Conservation (phyloP, 2,329 filamentous ascomycete species). For the Hypoxylon sp. region DNA sequence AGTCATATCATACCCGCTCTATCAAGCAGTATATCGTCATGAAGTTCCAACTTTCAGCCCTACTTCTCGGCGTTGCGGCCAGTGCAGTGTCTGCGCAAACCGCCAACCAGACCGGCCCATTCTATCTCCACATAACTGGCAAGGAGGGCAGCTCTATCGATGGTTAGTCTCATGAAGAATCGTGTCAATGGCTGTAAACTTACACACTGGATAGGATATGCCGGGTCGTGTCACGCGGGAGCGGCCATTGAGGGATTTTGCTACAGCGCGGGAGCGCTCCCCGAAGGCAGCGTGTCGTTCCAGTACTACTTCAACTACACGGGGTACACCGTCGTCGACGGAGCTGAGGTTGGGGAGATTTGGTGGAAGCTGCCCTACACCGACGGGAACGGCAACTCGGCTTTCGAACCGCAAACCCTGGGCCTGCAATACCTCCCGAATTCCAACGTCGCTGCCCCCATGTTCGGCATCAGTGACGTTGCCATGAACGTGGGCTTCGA, state of each 20-base stretch:
- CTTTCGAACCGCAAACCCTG: conserved; percentile 41
- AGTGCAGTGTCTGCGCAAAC: conserved; percentile 49
- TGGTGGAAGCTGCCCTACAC: conserved; percentile 49
- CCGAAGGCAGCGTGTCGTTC: conserved; percentile 31
- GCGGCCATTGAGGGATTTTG: conserved; percentile 54
- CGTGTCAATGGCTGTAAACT: conserved; percentile 11
- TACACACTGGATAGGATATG: conserved; percentile 46
- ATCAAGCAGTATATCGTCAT: conserved; percentile 41
- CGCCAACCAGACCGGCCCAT: conserved; percentile 51
- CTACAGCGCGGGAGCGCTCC: conserved; percentile 40
- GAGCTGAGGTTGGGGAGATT: conserved; percentile 46
- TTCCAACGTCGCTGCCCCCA: conserved; percentile 52
- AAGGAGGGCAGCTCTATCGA: conserved; percentile 47
- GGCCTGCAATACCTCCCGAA: conserved; percentile 42
- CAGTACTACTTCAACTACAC: conserved; percentile 55
- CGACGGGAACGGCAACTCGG: conserved; percentile 25
- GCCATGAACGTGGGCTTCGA: conserved; percentile 50
- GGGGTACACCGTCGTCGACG: conserved; percentile 27
- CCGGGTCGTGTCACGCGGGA: conserved; percentile 52
- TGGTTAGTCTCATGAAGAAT: conserved; percentile 39
- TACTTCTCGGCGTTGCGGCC: conserved; percentile 49
- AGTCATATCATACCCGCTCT: conserved; percentile 5
- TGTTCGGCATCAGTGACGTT: conserved; percentile 43
- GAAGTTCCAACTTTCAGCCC: conserved; percentile 48
- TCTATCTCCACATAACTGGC: conserved; percentile 52